A percentile compares a stretch with the other conserved stretches of the same genome.
phyloP scores from a whole-genome alignment of 371 early-diverging fungal species.

The Phascolomyces articulosus region DNA sequence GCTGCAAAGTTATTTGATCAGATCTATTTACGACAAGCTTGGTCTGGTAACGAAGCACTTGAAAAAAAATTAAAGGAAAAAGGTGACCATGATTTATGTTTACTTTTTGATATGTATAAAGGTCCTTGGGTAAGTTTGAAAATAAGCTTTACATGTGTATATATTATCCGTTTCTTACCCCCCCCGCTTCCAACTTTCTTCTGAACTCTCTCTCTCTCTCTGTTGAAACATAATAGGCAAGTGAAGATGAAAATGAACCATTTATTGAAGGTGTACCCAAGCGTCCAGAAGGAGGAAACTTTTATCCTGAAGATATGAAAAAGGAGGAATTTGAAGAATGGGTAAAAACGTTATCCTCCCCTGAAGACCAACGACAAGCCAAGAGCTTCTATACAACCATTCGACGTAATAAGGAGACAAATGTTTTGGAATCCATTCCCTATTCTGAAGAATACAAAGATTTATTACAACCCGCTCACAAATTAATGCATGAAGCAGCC shows the following conservation, averaged over 20 bases:
- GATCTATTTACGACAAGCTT: conserved; percentile 73
- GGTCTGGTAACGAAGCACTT: conserved; percentile 70
- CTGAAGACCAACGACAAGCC: conserved; percentile 57
- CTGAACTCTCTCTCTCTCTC: no score
- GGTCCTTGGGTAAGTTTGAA: conserved; percentile 83
- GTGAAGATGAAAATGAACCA: conserved; percentile 57
- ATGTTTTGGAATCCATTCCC: conserved; percentile 45
- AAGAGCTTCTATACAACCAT: conserved; percentile 73
- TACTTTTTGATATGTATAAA: conserved; percentile 69
- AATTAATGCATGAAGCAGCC: conserved; percentile 63
- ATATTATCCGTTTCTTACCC: neutral
- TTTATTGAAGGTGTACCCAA: conserved; percentile 64
- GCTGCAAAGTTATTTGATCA: conserved; percentile 66
- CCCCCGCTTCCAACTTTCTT: neutral
- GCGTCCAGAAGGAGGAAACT: conserved; percentile 70
- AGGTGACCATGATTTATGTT: conserved; percentile 40
- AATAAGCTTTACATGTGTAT: neutral
- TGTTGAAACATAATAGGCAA: conserved; percentile 18
- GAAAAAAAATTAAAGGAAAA: conserved; percentile 48
- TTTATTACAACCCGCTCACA: conserved; percentile 63
- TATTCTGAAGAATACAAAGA: conserved; percentile 70
- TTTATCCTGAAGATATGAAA: conserved; percentile 81
- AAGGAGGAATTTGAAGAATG: conserved; percentile 69
- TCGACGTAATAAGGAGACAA: conserved; percentile 34
- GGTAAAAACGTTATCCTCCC: conserved; percentile 46